Percentiles rank a stretch among this genome's conserved stretches.
Evolutionary conservation across 495 filamentous ascomycete genomes (phyloP).

Genomic region (Terfezia boudieri): DNA sequence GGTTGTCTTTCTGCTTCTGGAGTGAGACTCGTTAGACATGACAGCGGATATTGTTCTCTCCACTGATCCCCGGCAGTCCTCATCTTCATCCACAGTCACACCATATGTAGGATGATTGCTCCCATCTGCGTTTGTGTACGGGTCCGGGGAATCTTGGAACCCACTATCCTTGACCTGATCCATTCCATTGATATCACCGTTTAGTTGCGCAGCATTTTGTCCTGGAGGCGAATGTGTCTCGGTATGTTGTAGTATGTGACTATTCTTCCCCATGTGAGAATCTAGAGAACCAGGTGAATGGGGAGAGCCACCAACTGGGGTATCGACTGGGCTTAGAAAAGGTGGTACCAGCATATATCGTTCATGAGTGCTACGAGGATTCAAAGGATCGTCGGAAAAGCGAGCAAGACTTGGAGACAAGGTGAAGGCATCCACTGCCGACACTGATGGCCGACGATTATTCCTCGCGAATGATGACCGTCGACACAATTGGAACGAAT

Average conservation of each 20-base stretch:
- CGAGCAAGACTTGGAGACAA: too few relatives aligned
- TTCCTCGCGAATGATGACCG: too few relatives aligned
- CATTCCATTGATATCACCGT: too few relatives aligned
- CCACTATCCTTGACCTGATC: too few relatives aligned
- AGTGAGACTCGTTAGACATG: neutral
- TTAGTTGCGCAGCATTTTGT: too few relatives aligned
- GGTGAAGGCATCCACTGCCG: too few relatives aligned
- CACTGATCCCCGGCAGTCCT: neutral
- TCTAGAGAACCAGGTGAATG: neutral
- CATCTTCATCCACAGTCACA: neutral
- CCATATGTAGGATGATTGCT: neutral
- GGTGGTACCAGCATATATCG: neutral
- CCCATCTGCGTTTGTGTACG: neutral
- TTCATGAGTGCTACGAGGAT: neutral
- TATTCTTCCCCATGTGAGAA: neutral
- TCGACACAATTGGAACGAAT: too few relatives aligned
- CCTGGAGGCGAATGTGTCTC: too few relatives aligned
- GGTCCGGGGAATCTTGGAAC: too few relatives aligned
- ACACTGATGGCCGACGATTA: too few relatives aligned
- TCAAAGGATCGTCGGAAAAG: too few relatives aligned
- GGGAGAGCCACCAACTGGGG: neutral
- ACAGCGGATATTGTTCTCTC: neutral
- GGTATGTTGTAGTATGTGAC: too few relatives aligned
- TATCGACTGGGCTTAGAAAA: neutral
- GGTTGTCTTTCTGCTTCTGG: slow-evolving; percentile 72